Evolutionary conservation across 2,329 filamentous ascomycete species (phyloP), one percentile per base, ranked within the genome.

Genomic region (Epicoccum sorghinum): DNA sequence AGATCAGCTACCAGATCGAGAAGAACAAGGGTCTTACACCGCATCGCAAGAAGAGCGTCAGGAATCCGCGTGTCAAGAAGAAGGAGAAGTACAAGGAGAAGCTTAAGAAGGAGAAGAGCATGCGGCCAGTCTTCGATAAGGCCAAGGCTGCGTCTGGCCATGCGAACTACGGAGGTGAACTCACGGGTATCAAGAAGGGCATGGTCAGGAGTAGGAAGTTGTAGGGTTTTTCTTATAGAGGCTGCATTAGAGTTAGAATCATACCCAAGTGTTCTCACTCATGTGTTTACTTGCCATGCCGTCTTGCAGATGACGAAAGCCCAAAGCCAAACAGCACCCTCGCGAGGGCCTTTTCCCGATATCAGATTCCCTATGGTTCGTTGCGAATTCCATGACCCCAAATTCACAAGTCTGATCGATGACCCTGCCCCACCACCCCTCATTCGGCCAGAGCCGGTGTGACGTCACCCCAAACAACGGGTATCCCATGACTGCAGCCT

Each of bases 21-120:
- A 97, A 98, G 86, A 99, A 99, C 79, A 97, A 97, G 83, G 95
- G 95, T 29, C 79, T 99, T 59, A 88, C 91, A 55, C 91, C 93
- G 41, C 89, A 89, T 76, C 83, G 93, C 60, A 96, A 89, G 83
- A 98, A 99, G 86, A 93, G 96, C 66, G 89, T 92, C 54, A 83
- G 93, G 60, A 99, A 99, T 79, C 93, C 95, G 32, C 83, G 95
- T 74, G 93, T 98, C 62, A 99, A 98, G 89, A 98, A 97, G 89
- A 87, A 91, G 77, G 91, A 91, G 86, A 92, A 91, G 86, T 99
- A 86, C 75, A 92, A 96, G 72, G 89, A 92, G 76, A 97, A 96
- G 84, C 89, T 93, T 85, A 98, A 97, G 90, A 97, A 98, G 83
- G 78, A 98, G 71, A 86, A 86, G 68, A 93, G 89, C 72, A 90